These are phyloP conservation scores for Crithidia acanthocephali DNA, from an alignment of 208 protist genomes.

Conservation along the genomic window DNA sequence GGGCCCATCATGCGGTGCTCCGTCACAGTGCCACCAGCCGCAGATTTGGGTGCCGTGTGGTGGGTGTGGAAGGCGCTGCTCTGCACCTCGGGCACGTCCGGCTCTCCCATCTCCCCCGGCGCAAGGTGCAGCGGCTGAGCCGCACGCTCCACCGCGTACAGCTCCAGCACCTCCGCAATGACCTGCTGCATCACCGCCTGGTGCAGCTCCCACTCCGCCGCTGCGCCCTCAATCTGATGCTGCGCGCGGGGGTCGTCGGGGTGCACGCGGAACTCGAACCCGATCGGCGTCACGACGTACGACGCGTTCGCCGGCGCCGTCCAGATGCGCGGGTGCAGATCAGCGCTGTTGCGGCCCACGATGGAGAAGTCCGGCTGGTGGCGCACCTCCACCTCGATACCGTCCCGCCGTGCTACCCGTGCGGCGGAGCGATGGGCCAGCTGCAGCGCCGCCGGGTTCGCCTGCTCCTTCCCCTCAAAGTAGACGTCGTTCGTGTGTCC, in stretches of 20 bases:
- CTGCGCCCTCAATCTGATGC: constrained; percentile 78
- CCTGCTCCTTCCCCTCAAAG: constrained; percentile 86
- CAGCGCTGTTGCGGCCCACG: constrained; percentile 60
- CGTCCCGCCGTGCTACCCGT: constrained; percentile 50
- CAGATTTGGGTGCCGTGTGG: neutral
- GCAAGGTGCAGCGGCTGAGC: constrained; percentile 70
- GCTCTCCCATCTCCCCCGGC: constrained; percentile 74
- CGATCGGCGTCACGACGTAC: constrained; percentile 79
- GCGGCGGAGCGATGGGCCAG: constrained; percentile 62
- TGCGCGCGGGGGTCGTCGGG: constrained; percentile 76
- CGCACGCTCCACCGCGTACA: constrained; percentile 75
- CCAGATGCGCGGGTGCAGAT: constrained; percentile 83
- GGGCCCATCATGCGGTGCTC: constrained; percentile 73
- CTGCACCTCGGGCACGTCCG: constrained; percentile 63
- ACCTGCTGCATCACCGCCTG: constrained; percentile 79
- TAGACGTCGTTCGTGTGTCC: constrained; percentile 90
- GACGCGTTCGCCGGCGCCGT: constrained; percentile 62
- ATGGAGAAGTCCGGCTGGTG: constrained; percentile 81
- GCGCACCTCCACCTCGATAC: constrained; percentile 74
- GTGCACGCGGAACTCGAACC: constrained; percentile 92
- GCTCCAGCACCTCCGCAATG: constrained; percentile 86
- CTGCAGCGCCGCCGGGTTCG: constrained; percentile 67
- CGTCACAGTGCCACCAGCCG: constrained; percentile 2
- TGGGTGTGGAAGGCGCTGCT: constrained; percentile 72
- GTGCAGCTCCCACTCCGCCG: constrained; percentile 82